Base-by-base conservation (phyloP, 1,284 basidiomycete species). In the Heterobasidion occidentale region DNA sequence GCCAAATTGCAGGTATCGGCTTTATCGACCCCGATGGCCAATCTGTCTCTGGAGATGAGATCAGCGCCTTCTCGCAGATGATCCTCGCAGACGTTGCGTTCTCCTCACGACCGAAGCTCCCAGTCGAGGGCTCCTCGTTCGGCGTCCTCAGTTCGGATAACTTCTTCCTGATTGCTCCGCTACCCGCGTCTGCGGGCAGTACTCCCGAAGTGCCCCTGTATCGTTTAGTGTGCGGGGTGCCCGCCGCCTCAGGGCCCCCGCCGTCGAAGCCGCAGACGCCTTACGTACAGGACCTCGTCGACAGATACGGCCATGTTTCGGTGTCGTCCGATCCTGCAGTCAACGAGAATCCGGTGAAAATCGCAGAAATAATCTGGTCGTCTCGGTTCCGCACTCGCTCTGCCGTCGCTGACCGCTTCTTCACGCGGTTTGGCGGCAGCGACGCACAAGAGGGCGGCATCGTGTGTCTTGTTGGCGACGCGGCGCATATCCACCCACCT, bases 401-500 rank as follows among this genome's bases (percentile, higher is more conserved):
- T 5, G 69, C 71, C 7, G 61, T 76, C 53, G 51, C 51, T n/a
- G 51, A 52, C 27, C 51, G n/a, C 34, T 52, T 52, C 36, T 52
- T 36, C 67, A n/a, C n/a, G 59, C 8, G 17, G 7, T 53, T 53
- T 34, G 52, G 38, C 6, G 52, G 52, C 6, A 20, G 27, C 9
- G 20, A 27, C 9, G 17, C 48, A n/a, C 49, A 53, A 35, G 64
- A 64, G 11, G 66, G 63, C 0, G 60, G 20, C 3, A 58, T 73
- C 11, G 12, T 45, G 8, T 45, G 71, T 17, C 67, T 77, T 34
- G 47, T 76, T 1, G 77, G 76, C 0, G 77, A 77, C 56, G 74
- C 77, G 0, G 76, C 73, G 19, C 76, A 77, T 59, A 70, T 75
- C 47, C 76, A 77, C 50, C 70, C 76, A 0, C 77, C 77, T 0